Conservation (phyloP, 1,139 yeast genomes). For the Eremothecium sinecaudum region DNA sequence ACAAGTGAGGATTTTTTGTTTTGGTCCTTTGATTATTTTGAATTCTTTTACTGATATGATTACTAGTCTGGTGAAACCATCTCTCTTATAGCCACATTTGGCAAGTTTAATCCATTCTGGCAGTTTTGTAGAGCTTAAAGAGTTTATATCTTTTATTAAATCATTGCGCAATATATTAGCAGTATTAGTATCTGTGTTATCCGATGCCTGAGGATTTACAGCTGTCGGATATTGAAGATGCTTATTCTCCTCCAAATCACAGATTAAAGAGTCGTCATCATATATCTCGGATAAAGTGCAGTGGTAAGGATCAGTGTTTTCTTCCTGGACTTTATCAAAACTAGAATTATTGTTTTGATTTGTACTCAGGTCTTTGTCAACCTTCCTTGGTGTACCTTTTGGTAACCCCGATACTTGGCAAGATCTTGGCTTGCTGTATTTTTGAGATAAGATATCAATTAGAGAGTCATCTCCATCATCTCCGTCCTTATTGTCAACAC, state of each 20-base stretch:
- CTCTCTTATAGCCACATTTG: conserved; percentile 38
- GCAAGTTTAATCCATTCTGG: conserved; percentile 26
- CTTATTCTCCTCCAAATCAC: conserved; percentile 7
- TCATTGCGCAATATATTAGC: not conserved
- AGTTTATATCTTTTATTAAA: conserved; percentile 5
- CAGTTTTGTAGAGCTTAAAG: not conserved
- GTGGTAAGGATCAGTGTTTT: not conserved
- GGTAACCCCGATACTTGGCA: not conserved
- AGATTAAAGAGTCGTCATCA: conserved; percentile 13
- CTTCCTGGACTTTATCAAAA: not conserved
- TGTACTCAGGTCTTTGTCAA: not conserved
- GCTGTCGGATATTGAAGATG: not conserved
- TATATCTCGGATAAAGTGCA: not conserved
- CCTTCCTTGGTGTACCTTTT: not conserved
- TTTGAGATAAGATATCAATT: conserved; percentile 21
- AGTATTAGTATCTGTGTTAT: not conserved
- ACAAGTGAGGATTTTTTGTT: conserved; percentile 46
- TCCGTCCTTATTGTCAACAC: too few species aligned
- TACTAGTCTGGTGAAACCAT: conserved; percentile 42
- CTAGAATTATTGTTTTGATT: not conserved
- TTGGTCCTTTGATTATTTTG: conserved; percentile 28
- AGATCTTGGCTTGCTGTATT: conserved; percentile 8
- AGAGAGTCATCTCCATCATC: conserved; percentile 22
- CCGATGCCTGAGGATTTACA: not conserved
- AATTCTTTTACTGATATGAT: conserved; percentile 34